Evolutionary conservation across 2,329 filamentous ascomycete species (phyloP).

Genomic region (Colletotrichum salicis): DNA sequence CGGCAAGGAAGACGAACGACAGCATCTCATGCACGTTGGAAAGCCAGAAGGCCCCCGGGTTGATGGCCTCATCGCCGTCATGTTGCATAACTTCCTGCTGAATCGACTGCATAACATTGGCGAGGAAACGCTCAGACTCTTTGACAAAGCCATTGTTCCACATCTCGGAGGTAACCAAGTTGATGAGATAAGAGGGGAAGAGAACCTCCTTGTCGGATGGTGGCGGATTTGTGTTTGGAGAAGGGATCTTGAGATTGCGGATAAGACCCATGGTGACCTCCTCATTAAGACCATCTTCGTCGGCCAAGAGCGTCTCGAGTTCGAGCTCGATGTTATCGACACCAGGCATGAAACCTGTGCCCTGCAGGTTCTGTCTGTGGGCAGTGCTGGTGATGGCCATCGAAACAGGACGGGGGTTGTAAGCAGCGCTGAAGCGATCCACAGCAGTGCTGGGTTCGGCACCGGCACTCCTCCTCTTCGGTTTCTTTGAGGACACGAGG

Average conservation of each 20-base stretch:
- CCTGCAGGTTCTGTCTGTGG: slow-evolving; percentile 77
- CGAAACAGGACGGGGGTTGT: slow-evolving; percentile 94
- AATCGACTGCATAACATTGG: slow-evolving; percentile 99
- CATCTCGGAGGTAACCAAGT: slow-evolving; percentile 99
- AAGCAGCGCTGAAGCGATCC: slow-evolving; percentile 90
- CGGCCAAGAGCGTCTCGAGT: slow-evolving; percentile 90
- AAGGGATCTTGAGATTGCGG: slow-evolving; percentile 94
- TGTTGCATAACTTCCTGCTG: slow-evolving; percentile 99
- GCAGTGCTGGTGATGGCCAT: slow-evolving; percentile 83
- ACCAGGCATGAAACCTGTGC: slow-evolving; percentile 81
- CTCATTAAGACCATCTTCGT: slow-evolving; percentile 95
- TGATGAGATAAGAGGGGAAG: slow-evolving; percentile 98
- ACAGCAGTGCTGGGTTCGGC: slow-evolving; percentile 81
- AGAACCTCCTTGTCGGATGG: slow-evolving; percentile 98
- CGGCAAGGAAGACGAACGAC: slow-evolving; percentile 97
- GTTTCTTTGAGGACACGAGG: slow-evolving; percentile 95
- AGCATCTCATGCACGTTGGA: slow-evolving; percentile 99
- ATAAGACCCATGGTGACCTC: slow-evolving; percentile 97
- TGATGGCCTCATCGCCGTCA: slow-evolving; percentile 96
- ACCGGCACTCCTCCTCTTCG: slow-evolving; percentile 91
- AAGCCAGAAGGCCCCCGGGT: slow-evolving; percentile 97
- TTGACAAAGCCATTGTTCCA: slow-evolving; percentile 99
- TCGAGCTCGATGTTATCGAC: slow-evolving; percentile 94
- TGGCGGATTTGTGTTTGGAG: slow-evolving; percentile 84
- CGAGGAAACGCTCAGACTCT: slow-evolving; percentile 97